Evolutionary conservation across 2,329 filamentous ascomycete species (phyloP).

Genomic region (Pseudogymnoascus sp.): DNA sequence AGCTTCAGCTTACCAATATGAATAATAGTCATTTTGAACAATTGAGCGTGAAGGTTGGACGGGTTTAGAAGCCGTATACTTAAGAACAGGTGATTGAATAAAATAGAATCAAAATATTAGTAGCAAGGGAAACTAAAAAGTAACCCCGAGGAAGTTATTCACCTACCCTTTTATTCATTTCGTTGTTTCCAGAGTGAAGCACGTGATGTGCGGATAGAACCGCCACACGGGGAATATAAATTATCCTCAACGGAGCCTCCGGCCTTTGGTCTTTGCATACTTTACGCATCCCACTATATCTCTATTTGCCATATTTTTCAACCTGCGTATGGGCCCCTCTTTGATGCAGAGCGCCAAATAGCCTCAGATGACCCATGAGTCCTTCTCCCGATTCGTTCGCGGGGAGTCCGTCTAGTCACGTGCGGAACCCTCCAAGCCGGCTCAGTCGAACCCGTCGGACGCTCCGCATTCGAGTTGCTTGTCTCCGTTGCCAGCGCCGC

Average conservation of each 20-base stretch:
- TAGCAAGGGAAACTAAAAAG: background rate
- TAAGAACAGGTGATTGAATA: background rate
- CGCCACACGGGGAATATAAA: background rate
- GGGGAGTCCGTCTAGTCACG: background rate
- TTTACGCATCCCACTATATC: background rate
- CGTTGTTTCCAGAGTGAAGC: background rate
- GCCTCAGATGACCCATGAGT: background rate
- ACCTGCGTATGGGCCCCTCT: too few relatives aligned
- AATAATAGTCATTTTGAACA: conserved; percentile 19
- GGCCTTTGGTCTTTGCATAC: background rate
- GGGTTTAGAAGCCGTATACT: background rate
- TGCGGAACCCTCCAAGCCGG: background rate
- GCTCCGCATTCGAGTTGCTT: conserved; percentile 16
- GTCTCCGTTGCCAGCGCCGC: conserved; percentile 38
- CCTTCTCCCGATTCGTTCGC: background rate
- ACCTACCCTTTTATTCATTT: too few relatives aligned
- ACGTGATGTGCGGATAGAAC: background rate
- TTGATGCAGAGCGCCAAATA: background rate
- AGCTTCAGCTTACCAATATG: conserved; percentile 16
- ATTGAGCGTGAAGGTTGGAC: background rate
- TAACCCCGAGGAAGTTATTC: background rate
- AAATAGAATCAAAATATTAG: background rate
- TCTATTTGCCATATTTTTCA: background rate
- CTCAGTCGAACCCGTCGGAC: background rate
- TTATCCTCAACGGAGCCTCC: background rate